A percentile compares a stretch with the other conserved stretches of the same genome.
phyloP scores from a whole-genome alignment of 2,329 filamentous ascomycete species.

The Botrytis tulipae region DNA sequence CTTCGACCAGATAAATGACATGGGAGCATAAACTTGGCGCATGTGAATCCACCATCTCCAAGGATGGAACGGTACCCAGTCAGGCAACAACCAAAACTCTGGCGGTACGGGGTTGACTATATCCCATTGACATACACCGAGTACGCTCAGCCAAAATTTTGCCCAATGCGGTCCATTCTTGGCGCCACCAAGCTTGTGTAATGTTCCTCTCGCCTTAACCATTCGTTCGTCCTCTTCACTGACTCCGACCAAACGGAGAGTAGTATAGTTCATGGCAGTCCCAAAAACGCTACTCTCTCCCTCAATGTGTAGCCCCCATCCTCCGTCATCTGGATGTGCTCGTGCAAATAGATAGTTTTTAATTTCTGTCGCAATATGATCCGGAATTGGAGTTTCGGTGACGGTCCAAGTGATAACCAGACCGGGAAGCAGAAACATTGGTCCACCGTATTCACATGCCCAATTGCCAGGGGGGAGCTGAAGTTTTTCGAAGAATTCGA shows the following conservation, averaged over 20 bases:
- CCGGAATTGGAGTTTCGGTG: conserved; percentile 82
- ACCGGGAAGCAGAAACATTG: conserved; percentile 91
- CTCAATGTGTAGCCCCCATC: conserved; percentile 96
- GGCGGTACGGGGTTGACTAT: conserved; percentile 92
- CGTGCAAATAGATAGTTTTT: conserved; percentile 83
- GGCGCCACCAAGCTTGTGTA: conserved; percentile 85
- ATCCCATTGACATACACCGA: conserved; percentile 85
- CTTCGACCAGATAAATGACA: conserved; percentile 87
- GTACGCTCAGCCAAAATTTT: conserved; percentile 90
- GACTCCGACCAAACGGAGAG: conserved; percentile 77
- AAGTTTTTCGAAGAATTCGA: conserved; percentile 84
- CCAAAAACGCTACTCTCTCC: conserved; percentile 90
- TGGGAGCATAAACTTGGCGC: conserved; percentile 90
- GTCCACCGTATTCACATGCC: conserved; percentile 96
- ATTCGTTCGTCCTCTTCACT: conserved; percentile 80
- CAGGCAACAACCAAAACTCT: conserved; percentile 88
- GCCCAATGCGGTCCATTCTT: conserved; percentile 86
- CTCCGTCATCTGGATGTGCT: conserved; percentile 83
- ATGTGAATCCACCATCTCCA: conserved; percentile 99
- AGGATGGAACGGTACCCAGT: conserved; percentile 85
- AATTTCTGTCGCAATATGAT: conserved; percentile 79
- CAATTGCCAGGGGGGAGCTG: conserved; percentile 89
- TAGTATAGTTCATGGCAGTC: conserved; percentile 82
- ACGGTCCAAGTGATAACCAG: conserved; percentile 84
- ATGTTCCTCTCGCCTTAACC: conserved; percentile 75